Percentiles rank a stretch among this genome's conserved stretches.
Evolutionary conservation across 371 early-diverging fungal species (phyloP).

Genomic region (Dentiscutata heterogama): DNA sequence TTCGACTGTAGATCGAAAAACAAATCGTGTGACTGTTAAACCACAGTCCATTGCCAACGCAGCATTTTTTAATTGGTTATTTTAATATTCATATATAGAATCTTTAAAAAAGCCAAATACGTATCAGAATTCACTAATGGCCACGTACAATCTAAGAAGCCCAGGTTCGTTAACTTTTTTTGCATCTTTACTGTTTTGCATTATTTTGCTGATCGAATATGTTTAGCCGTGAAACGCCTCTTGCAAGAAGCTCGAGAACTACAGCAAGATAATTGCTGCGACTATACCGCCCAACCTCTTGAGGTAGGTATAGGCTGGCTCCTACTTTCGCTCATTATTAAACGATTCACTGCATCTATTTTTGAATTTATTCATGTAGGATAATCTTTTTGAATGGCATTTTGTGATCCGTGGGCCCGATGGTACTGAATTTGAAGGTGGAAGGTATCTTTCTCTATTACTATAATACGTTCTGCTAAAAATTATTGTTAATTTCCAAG

Average conservation of each 20-base stretch:
- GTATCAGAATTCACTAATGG: too few relatives aligned
- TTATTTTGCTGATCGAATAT: background rate
- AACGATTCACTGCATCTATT: background rate
- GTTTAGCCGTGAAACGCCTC: constrained; percentile 70
- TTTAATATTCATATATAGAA: too few relatives aligned
- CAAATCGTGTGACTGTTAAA: too few relatives aligned
- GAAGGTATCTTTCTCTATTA: constrained; percentile 59
- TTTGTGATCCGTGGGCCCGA: constrained; percentile 92
- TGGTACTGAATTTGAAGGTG: constrained; percentile 88
- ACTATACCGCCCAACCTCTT: constrained; percentile 70
- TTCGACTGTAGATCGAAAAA: too few relatives aligned
- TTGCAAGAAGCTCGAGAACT: constrained; percentile 76
- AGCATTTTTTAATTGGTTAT: too few relatives aligned
- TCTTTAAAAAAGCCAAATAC: too few relatives aligned
- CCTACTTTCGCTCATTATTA: background rate
- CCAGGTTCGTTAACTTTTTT: constrained; percentile 21
- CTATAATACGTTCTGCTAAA: background rate
- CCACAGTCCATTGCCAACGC: too few relatives aligned
- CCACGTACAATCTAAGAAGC: constrained; percentile 38
- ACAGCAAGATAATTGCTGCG: constrained; percentile 61
- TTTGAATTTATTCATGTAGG: constrained; percentile 53
- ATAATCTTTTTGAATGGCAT: constrained; percentile 92
- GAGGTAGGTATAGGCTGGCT: constrained; percentile 69
- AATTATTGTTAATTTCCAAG: constrained; percentile 31
- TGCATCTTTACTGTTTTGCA: background rate